These are phyloP conservation scores for Tripterygium wilfordii DNA, from an alignment of 177 flowering plant species.

Conservation along the genomic window DNA sequence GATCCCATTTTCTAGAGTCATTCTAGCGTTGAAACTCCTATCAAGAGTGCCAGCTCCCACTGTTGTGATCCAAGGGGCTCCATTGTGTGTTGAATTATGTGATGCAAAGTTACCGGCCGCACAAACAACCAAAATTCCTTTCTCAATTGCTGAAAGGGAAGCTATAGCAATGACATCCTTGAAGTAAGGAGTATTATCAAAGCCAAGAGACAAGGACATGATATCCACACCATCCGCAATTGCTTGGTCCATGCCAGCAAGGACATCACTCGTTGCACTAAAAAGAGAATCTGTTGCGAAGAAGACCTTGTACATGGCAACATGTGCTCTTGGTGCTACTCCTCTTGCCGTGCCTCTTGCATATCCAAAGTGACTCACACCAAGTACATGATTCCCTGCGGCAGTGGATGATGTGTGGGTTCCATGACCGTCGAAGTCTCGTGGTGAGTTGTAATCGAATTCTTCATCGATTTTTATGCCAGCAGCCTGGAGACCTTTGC, in stretches of 20 bases:
- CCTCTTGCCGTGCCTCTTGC: conserved; percentile 13
- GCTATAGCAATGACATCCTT: conserved; percentile 11
- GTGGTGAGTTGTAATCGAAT: conserved; percentile 24
- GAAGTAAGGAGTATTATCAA: conserved; percentile 5
- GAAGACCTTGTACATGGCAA: conserved; percentile 9
- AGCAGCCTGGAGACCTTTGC: conserved; percentile 16
- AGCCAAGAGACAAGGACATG: conserved; percentile 17
- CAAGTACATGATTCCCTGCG: conserved; percentile 10
- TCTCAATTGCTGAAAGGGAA: conserved; percentile 15
- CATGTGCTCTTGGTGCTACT: conserved; percentile 12
- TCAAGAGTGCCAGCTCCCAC: too few relatives aligned
- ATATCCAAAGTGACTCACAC: conserved; percentile 13
- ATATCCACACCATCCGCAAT: conserved; percentile 40
- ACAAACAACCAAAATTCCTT: conserved; percentile 11
- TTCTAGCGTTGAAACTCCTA: too few relatives aligned
- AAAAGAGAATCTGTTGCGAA: background rate
- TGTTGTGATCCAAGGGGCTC: too few relatives aligned
- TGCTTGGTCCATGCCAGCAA: too few relatives aligned
- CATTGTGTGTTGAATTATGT: background rate
- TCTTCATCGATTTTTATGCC: background rate
- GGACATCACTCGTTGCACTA: conserved; percentile 5
- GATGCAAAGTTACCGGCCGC: conserved; percentile 16
- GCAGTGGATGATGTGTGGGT: conserved; percentile 23
- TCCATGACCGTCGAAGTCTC: conserved; percentile 28
- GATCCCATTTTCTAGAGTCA: conserved; percentile 12